phyloP scores from a whole-genome alignment of 2,329 filamentous ascomycete genomes.

The Aspergillus versicolor region DNA sequence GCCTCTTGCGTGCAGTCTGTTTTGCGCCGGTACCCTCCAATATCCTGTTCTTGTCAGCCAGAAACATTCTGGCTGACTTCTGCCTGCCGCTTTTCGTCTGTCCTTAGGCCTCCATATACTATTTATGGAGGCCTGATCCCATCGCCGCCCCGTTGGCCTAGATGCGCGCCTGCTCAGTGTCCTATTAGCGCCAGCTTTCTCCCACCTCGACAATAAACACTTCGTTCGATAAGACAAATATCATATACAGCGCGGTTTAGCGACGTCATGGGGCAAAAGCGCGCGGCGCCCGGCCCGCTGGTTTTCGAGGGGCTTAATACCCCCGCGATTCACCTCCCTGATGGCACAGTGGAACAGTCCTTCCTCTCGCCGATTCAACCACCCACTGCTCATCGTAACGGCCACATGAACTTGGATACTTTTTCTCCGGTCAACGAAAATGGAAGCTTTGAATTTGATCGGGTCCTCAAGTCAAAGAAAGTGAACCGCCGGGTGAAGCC shows the following conservation, averaged over 20 bases:
- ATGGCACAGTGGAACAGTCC: constrained; percentile 23
- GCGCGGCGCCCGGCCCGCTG: constrained; percentile 20
- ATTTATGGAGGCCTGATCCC: constrained; percentile 18
- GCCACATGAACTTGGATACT: constrained; percentile 59
- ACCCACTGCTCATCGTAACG: constrained; percentile 33
- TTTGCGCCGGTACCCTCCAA: not conserved
- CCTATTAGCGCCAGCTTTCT: constrained; percentile 1
- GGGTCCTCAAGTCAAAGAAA: constrained; percentile 84
- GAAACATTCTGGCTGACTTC: constrained; percentile 12
- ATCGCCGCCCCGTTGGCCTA: constrained; percentile 3
- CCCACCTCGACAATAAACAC: not conserved
- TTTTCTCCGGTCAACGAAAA: constrained; percentile 90
- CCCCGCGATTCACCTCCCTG: constrained; percentile 29
- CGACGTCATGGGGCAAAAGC: constrained; percentile 25
- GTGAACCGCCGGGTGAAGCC: constrained; percentile 87
- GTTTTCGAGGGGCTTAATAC: constrained; percentile 25
- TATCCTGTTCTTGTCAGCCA: constrained; percentile 1
- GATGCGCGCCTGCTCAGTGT: constrained; percentile 10
- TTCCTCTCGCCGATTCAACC: constrained; percentile 23
- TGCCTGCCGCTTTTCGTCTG: constrained; percentile 12
- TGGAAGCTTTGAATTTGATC: constrained; percentile 93
- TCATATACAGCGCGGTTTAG: not conserved
- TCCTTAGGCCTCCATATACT: constrained; percentile 9
- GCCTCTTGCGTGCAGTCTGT: constrained; percentile 10
- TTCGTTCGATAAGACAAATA: not conserved